phyloP scores from a whole-genome alignment of 169 alveolate species.

The Plasmodium vinckei region DNA sequence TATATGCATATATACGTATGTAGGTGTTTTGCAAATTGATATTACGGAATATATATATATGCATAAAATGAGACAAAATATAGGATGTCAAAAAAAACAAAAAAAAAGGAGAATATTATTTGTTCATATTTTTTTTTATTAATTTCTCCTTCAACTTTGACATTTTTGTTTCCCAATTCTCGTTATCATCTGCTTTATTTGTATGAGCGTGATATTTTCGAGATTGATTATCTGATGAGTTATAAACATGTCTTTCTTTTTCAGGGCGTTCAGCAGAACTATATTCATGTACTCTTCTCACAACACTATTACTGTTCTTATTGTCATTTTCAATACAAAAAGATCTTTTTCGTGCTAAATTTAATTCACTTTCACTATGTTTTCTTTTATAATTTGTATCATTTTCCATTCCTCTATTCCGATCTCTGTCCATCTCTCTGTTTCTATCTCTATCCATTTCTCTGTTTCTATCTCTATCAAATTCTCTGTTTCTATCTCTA shows the following conservation, averaged over 20 bases:
- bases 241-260: slow-evolving; percentile 33
- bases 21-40: too few relatives aligned
- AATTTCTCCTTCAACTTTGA: slow-evolving; percentile 68
- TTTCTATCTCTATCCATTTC: not conserved
- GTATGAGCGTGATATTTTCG: slow-evolving; percentile 12
- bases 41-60: too few relatives aligned
- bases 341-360: slow-evolving; percentile 18
- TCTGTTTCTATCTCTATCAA: not conserved
- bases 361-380: slow-evolving; percentile 30
- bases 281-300: slow-evolving; percentile 25
- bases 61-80: too few relatives aligned
- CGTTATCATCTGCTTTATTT: slow-evolving; percentile 49
- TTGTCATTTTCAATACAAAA: slow-evolving; percentile 26
- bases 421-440: too few relatives aligned
- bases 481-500: slow-evolving; percentile 8
- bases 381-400: slow-evolving; percentile 10
- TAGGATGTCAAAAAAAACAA: too few relatives aligned
- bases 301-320: slow-evolving; percentile 13
- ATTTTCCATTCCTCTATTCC: not conserved
- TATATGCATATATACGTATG: not conserved
- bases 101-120: not conserved
- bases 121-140: slow-evolving; percentile 46
- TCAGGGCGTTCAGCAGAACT: slow-evolving; percentile 8
- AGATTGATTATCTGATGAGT: slow-evolving; percentile 14
- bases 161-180: slow-evolving; percentile 72